These are phyloP conservation scores for Patellaria atrata DNA, from an alignment of 495 filamentous ascomycete genomes.

Conservation along the genomic window DNA sequence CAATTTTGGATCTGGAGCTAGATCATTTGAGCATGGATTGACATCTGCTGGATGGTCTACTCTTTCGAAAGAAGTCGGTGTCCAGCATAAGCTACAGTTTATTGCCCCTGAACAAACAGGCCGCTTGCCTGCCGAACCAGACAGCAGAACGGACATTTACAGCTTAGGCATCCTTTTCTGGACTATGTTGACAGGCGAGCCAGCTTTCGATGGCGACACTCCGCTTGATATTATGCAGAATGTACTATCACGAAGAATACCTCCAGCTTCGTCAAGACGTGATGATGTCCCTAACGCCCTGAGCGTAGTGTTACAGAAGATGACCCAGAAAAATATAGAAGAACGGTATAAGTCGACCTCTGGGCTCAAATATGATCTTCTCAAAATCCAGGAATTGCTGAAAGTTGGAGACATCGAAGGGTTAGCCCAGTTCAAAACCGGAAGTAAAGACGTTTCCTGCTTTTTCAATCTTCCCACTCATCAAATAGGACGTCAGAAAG, in stretches of 20 bases:
- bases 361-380: constrained; percentile 64
- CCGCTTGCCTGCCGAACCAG: constrained; percentile 74
- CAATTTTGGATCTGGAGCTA: constrained; percentile 68
- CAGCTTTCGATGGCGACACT: constrained; percentile 60
- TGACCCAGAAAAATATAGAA: constrained; percentile 70
- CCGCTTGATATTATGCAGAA: constrained; percentile 80
- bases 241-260: constrained; percentile 61
- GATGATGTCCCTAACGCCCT: constrained; percentile 70
- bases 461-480: constrained; percentile 67
- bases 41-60: constrained; percentile 72
- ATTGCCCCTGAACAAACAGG: constrained; percentile 89
- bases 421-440: constrained; percentile 56
- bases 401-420: constrained; percentile 57
- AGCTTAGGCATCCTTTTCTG: constrained; percentile 76
- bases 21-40: constrained; percentile 77
- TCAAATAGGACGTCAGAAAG: constrained; percentile 67
- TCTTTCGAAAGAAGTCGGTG: constrained; percentile 61
- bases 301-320: constrained; percentile 69
- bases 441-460: constrained; percentile 63
- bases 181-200: constrained; percentile 63
- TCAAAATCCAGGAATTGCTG: constrained; percentile 52
- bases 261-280: constrained; percentile 55
- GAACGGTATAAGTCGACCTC: constrained; percentile 77
- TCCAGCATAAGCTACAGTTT: constrained; percentile 71
- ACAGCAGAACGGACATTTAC: constrained; percentile 79